Conservation (phyloP, 768 basidiomycete genomes). For the Leccinellum albellum region DNA sequence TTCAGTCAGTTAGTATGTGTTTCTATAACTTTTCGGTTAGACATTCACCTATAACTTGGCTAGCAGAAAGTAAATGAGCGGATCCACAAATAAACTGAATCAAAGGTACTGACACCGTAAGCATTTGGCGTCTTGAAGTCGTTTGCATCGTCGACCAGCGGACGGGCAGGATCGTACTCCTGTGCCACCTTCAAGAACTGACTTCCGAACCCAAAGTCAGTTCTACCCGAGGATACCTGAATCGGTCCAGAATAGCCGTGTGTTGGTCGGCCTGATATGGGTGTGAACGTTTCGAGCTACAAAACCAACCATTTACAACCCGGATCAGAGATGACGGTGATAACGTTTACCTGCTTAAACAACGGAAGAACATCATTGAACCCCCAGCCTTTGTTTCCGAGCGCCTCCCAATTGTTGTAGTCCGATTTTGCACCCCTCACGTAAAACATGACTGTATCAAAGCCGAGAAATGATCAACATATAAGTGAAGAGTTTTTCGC, state of each 20-base stretch:
- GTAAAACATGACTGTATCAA: constrained; percentile 42
- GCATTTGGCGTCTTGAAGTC: constrained; percentile 31
- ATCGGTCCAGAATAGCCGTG: constrained; percentile 36
- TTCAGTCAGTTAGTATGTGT: constrained; percentile 16
- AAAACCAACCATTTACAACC: constrained; percentile 44
- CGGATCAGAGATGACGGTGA: not conserved
- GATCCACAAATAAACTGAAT: not conserved
- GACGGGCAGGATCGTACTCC: constrained; percentile 45
- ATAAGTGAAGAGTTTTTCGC: not conserved
- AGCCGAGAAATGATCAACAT: not conserved
- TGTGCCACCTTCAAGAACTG: constrained; percentile 46
- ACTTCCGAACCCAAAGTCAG: constrained; percentile 21
- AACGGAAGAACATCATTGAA: constrained; percentile 54
- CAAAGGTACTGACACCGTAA: constrained; percentile 16
- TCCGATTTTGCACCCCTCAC: constrained; percentile 58
- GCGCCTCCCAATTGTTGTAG: constrained; percentile 55
- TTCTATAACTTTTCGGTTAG: not conserved
- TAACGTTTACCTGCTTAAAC: constrained; percentile 45
- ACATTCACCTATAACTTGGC: constrained; percentile 15
- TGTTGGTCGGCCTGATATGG: constrained; percentile 26
- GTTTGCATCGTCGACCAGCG: constrained; percentile 43
- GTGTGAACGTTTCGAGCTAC: constrained; percentile 40
- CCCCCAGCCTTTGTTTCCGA: constrained; percentile 59
- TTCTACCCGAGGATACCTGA: constrained; percentile 13
- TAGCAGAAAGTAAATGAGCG: not conserved